These are phyloP conservation scores for Sclerotinia sclerotiorum DNA, from an alignment of 2,329 filamentous ascomycete genomes.

Conservation along the genomic window DNA sequence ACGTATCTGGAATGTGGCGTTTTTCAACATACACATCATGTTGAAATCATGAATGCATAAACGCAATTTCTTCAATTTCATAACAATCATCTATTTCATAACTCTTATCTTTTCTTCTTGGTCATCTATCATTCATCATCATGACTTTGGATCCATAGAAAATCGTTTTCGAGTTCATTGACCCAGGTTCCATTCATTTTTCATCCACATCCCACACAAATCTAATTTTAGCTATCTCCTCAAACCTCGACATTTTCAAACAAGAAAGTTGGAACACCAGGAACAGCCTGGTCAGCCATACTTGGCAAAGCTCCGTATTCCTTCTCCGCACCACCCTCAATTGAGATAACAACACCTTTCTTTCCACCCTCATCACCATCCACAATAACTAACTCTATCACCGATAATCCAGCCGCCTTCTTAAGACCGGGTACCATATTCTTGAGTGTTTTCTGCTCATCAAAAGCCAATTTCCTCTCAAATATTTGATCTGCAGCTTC, in stretches of 20 bases:
- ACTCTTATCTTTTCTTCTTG: background rate
- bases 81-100: constrained; percentile 3
- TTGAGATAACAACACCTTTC: constrained; percentile 54
- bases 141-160: background rate
- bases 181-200: background rate
- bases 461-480: constrained; percentile 80
- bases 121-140: background rate
- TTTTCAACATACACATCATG: background rate
- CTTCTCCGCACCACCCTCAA: constrained; percentile 58
- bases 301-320: constrained; percentile 57
- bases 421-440: constrained; percentile 80
- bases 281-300: constrained; percentile 72
- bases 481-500: constrained; percentile 69
- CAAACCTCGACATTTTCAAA: constrained; percentile 71
- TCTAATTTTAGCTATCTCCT: background rate
- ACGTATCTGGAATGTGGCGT: constrained; percentile 1
- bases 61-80: background rate
- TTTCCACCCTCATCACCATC: constrained; percentile 68
- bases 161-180: background rate
- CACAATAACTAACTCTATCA: constrained; percentile 70
- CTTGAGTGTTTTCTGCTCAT: constrained; percentile 72
- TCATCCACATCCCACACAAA: background rate
- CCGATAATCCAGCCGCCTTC: constrained; percentile 69
- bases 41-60: background rate
- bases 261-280: constrained; percentile 76